These are phyloP conservation scores for Amanita inopinata DNA, from an alignment of 768 basidiomycete genomes.

Conservation along the genomic window DNA sequence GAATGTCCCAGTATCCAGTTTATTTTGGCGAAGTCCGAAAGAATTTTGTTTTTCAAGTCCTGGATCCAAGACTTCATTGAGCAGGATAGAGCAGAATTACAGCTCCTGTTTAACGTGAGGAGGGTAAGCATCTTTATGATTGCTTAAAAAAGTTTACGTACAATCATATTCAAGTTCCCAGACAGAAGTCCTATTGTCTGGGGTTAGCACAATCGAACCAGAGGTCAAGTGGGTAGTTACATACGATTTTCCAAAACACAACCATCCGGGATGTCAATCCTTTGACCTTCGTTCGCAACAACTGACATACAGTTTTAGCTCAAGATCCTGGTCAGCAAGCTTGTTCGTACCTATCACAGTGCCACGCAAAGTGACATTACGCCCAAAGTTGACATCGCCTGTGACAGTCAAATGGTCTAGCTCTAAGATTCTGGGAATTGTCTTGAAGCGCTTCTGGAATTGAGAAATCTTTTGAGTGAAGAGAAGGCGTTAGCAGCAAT, in stretches of 20 bases:
- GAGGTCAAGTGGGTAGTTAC: conserved; percentile 11
- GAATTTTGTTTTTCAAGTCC: too few species aligned
- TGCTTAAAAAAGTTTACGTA: conserved; percentile 16
- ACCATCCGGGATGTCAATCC: conserved; percentile 79
- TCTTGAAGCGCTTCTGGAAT: conserved; percentile 94
- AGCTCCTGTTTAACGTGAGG: conserved; percentile 18
- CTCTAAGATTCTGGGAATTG: conserved; percentile 84
- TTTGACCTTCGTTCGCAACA: conserved; percentile 73
- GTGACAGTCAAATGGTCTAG: conserved; percentile 92
- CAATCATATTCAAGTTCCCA: conserved; percentile 80
- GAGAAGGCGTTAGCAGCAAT: background rate
- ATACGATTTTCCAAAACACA: conserved; percentile 66
- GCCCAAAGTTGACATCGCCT: conserved; percentile 86
- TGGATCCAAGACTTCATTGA: background rate
- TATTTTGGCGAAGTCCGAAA: conserved; percentile 9
- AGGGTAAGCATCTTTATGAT: conserved; percentile 2
- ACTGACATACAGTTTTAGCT: conserved; percentile 23
- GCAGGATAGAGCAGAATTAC: conserved; percentile 13
- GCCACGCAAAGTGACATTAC: conserved; percentile 76
- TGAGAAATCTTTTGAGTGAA: conserved; percentile 75
- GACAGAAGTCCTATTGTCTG: conserved; percentile 53
- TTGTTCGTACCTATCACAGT: conserved; percentile 64
- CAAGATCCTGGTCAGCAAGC: background rate
- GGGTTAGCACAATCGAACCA: background rate
- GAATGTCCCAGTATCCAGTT: conserved; percentile 1